Percentiles rank a stretch among this genome's conserved stretches.
Conservation (phyloP, 2,329 filamentous ascomycete genomes). For the Alternaria ethzedia region DNA sequence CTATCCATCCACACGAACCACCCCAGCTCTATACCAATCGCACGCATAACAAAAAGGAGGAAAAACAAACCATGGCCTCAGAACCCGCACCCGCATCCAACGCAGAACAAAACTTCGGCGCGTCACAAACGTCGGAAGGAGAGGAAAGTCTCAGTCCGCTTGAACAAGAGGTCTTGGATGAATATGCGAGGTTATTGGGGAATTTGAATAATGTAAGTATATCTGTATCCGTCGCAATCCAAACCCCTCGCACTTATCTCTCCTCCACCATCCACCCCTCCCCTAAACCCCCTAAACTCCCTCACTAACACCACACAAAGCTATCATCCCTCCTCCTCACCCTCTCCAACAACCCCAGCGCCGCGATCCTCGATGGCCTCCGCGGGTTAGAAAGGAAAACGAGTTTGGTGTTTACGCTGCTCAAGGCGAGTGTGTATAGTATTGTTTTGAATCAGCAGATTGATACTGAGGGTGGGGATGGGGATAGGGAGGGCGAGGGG, state of each 20-base stretch:
- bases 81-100: slow-evolving; percentile 8
- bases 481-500: not conserved
- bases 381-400: slow-evolving; percentile 92
- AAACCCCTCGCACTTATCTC: no score
- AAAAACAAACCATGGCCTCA: slow-evolving; percentile 21
- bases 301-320: slow-evolving; percentile 41
- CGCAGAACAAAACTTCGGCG: slow-evolving; percentile 17
- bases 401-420: slow-evolving; percentile 88
- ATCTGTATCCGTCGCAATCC: not conserved
- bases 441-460: slow-evolving; percentile 96
- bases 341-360: slow-evolving; percentile 67
- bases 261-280: slow-evolving; percentile 3
- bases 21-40: not conserved
- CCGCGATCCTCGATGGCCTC: slow-evolving; percentile 84
- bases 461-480: slow-evolving; percentile 18
- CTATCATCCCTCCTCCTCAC: slow-evolving; percentile 67
- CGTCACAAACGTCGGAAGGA: slow-evolving; percentile 19
- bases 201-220: slow-evolving; percentile 84
- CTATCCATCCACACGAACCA: not conserved
- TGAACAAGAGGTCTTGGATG: slow-evolving; percentile 93
- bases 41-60: not conserved
- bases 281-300: no score
- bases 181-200: slow-evolving; percentile 84
- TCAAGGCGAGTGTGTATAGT: slow-evolving; percentile 98
- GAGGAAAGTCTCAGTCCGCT: slow-evolving; percentile 67